A percentile compares a stretch with the other conserved stretches of the same genome.
Conservation (phyloP, 768 basidiomycete genomes). For the Harrya chromipes region DNA sequence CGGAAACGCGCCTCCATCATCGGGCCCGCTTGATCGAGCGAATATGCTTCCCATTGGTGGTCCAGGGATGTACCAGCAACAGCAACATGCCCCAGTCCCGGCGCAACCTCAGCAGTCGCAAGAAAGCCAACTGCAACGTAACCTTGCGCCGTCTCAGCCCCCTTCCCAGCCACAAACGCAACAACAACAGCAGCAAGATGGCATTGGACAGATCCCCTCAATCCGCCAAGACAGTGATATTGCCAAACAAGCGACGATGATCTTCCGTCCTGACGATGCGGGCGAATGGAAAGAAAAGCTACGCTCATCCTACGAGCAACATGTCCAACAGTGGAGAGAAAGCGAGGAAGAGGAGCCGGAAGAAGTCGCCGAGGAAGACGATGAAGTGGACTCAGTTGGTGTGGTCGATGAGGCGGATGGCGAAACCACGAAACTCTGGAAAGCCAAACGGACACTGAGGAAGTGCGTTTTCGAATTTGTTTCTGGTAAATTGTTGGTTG, state of each 20-base stretch:
- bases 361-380: slow-evolving; percentile 66
- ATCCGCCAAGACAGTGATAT: slow-evolving; percentile 17
- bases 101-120: slow-evolving; percentile 28
- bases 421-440: slow-evolving; percentile 77
- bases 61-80: slow-evolving; percentile 41
- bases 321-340: slow-evolving; percentile 41
- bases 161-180: slow-evolving; percentile 21
- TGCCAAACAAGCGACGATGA: slow-evolving; percentile 52
- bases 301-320: slow-evolving; percentile 56
- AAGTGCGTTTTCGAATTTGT: slow-evolving; percentile 58
- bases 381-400: slow-evolving; percentile 49
- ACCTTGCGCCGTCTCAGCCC: slow-evolving; percentile 33
- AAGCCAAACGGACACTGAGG: slow-evolving; percentile 79
- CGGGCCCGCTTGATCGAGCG: slow-evolving; percentile 52
- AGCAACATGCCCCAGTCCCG: slow-evolving; percentile 27
- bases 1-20: slow-evolving; percentile 45
- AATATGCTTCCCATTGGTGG: slow-evolving; percentile 35
- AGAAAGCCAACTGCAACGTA: slow-evolving; percentile 29
- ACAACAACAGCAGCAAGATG: slow-evolving; percentile 22
- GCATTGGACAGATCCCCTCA: slow-evolving; percentile 8
- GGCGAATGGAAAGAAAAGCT: slow-evolving; percentile 85
- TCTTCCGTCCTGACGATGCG: slow-evolving; percentile 83
- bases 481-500: slow-evolving; percentile 1
- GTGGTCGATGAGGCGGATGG: slow-evolving; percentile 66
- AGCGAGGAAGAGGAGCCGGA: slow-evolving; percentile 58